phyloP scores from a whole-genome alignment of 2,329 filamentous ascomycete species.

The Calycina marina region DNA sequence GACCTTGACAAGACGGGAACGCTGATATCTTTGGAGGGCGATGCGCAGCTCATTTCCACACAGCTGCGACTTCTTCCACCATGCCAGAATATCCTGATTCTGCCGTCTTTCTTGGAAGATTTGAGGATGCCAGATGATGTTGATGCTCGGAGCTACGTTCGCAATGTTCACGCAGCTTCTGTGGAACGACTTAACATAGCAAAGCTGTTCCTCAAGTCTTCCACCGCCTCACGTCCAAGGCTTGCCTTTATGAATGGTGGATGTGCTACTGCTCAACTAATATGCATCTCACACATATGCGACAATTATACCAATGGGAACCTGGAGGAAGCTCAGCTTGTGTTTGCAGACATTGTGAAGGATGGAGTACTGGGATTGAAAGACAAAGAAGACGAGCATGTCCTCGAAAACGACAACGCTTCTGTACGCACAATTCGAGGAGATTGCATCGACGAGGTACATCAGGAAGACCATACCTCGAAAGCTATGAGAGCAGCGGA shows the following conservation, averaged over 20 bases:
- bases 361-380: slow-evolving; percentile 31
- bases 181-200: slow-evolving; percentile 33
- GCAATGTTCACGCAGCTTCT: slow-evolving; percentile 35
- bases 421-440: slow-evolving; percentile 11
- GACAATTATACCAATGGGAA: slow-evolving; percentile 36
- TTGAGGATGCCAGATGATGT: slow-evolving; percentile 19
- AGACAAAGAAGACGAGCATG: slow-evolving; percentile 7
- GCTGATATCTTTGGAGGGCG: slow-evolving; percentile 46
- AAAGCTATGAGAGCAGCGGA: slow-evolving; percentile 45
- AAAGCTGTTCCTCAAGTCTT: slow-evolving; percentile 33
- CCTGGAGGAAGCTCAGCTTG: slow-evolving; percentile 31
- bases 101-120: slow-evolving; percentile 26
- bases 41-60: slow-evolving; percentile 37
- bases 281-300: slow-evolving; percentile 40
- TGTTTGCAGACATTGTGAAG: slow-evolving; percentile 36
- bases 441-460: neutral
- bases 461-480: slow-evolving; percentile 30
- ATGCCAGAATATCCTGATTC: slow-evolving; percentile 41
- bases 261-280: slow-evolving; percentile 35
- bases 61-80: slow-evolving; percentile 45
- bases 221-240: slow-evolving; percentile 32
- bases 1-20: too few species aligned
- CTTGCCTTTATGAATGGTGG: slow-evolving; percentile 48
- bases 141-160: slow-evolving; percentile 29
- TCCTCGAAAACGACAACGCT: slow-evolving; percentile 1